Base-by-base conservation (phyloP, 495 filamentous ascomycete species). In the Neurospora intermedia region DNA sequence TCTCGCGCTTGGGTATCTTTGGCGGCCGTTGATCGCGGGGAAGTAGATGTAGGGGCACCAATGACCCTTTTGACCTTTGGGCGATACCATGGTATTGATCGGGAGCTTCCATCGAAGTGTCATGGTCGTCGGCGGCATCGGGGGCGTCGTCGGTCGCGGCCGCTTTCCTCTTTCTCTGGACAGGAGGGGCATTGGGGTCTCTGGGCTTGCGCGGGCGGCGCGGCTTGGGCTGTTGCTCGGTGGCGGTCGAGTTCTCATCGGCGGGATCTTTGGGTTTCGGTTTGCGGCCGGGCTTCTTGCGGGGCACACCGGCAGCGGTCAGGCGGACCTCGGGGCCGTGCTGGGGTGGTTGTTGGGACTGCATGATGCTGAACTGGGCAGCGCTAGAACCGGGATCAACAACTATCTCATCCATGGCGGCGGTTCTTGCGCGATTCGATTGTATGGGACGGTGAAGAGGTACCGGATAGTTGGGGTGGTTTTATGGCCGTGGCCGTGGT, bases 141-240 rank as follows among this genome's bases (percentile, higher is more conserved):
- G 40, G 75, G 54, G 70, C 78, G 18, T 82, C 83, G 40, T 82
- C 83, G 40, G 77, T 74, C 16, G 80, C 71, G 13, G 83, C 77
- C 5, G 78, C 76, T 81, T 88, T 88, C 77, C 84, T 82, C 74
- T 88, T 88, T 62, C 87, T 82, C 75, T 83, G 84, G 23, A 81
- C 77, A 10, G 87, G 84, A 9, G 87, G 82, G 18, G 85, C 84
- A 76, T 86, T 87, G 20, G 87, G 85, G 66, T 90, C 88, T 74
- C 84, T 86, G 13, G 87, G 85, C 74, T 89, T 89, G 69, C 87
- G 77, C 13, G 84, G 81, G 71, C 85, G 85, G 70, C 86, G 85
- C 59, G 82, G 81, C 77, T 89, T 90, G 23, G 85, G 79, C 45
- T 77, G 80, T 31, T 62, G 54, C 23, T 86, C 84, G 66, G 81